A percentile compares a stretch with the other conserved stretches of the same genome.
These are phyloP conservation scores for Apiospora marii DNA, from an alignment of 2,329 filamentous ascomycete species.

Conservation along the genomic window DNA sequence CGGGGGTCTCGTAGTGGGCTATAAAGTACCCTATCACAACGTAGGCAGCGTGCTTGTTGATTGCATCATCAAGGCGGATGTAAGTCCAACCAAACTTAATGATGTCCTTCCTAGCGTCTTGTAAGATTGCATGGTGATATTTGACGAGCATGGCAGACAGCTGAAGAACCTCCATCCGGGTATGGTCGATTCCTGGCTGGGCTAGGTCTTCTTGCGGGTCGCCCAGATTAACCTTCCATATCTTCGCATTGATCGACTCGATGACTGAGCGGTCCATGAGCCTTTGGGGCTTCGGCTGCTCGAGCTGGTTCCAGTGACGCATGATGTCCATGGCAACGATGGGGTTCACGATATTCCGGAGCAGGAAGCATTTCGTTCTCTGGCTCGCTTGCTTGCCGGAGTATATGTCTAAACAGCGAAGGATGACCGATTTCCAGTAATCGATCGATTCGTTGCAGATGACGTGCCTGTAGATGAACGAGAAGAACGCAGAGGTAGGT, in stretches of 20 bases:
- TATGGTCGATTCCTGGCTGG: slow-evolving; percentile 91
- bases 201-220: slow-evolving; percentile 84
- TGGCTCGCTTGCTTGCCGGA: slow-evolving; percentile 80
- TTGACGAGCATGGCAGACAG: slow-evolving; percentile 95
- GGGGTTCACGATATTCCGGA: slow-evolving; percentile 93
- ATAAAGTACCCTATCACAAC: slow-evolving; percentile 98
- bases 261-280: slow-evolving; percentile 88
- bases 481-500: slow-evolving; percentile 75
- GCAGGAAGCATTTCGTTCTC: slow-evolving; percentile 90
- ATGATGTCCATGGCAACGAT: slow-evolving; percentile 97
- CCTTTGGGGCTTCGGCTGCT: slow-evolving; percentile 66
- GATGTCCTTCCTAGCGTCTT: slow-evolving; percentile 94
- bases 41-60: slow-evolving; percentile 98
- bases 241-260: slow-evolving; percentile 87
- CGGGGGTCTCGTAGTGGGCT: slow-evolving; percentile 92
- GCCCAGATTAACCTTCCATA: slow-evolving; percentile 90
- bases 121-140: slow-evolving; percentile 86
- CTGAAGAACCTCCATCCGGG: slow-evolving; percentile 93
- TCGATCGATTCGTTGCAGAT: slow-evolving; percentile 86
- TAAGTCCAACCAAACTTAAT: slow-evolving; percentile 99
- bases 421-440: slow-evolving; percentile 82
- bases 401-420: slow-evolving; percentile 89
- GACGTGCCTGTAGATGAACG: slow-evolving; percentile 85
- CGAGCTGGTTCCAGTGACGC: slow-evolving; percentile 73
- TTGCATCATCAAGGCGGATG: slow-evolving; percentile 96